A percentile compares a stretch with the other conserved stretches of the same genome.
Conservation (phyloP, 2,329 filamentous ascomycete genomes). For the Aspergillus persii region DNA sequence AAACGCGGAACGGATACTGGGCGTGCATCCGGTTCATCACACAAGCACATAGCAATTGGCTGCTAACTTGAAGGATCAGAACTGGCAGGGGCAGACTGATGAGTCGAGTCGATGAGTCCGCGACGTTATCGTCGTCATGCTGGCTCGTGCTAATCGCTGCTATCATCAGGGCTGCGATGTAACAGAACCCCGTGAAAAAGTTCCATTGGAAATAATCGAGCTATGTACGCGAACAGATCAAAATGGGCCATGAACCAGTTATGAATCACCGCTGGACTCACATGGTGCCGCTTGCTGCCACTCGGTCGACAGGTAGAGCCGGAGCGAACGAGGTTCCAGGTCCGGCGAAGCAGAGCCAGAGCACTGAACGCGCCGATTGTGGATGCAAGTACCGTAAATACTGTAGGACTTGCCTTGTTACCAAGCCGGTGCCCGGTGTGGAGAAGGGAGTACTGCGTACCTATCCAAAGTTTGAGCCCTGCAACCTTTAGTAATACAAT, state of each 20-base stretch:
- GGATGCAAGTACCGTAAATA: too few species aligned
- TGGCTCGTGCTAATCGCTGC: neutral
- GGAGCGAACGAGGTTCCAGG: too few species aligned
- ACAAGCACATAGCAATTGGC: neutral
- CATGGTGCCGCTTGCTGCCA: neutral
- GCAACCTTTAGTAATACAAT: too few species aligned
- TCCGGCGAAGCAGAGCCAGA: too few species aligned
- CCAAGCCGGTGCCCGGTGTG: too few species aligned
- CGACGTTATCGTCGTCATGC: neutral
- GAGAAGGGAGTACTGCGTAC: too few species aligned
- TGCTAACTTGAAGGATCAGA: neutral
- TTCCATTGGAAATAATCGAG: constrained; percentile 1
- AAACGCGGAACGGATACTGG: neutral
- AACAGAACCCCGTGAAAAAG: neutral
- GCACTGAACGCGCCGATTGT: too few species aligned
- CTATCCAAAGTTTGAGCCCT: too few species aligned
- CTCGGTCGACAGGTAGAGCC: neutral
- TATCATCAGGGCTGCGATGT: neutral
- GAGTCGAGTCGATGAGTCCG: neutral
- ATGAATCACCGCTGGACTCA: neutral
- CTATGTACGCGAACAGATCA: too few species aligned
- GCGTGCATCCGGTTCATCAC: neutral
- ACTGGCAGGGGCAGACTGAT: neutral
- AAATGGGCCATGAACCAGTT: neutral
- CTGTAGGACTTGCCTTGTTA: too few species aligned